Conservation (phyloP, 208 protist species). For the Acanthamoeba lenticulata region DNA sequence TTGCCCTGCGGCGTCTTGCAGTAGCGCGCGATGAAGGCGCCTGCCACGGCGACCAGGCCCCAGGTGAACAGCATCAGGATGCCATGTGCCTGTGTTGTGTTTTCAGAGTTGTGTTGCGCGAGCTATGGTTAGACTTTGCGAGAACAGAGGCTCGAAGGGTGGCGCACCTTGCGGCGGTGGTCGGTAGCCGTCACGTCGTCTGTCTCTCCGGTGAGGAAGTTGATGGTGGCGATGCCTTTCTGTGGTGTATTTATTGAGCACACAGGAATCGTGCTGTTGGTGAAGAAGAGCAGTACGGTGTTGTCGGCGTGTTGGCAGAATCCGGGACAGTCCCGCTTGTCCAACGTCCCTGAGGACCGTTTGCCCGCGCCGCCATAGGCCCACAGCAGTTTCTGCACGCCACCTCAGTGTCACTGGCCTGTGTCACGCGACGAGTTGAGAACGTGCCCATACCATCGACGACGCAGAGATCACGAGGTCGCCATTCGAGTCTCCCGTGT, state of each 20-base stretch:
- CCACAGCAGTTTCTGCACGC: neutral
- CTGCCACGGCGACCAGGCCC: slow-evolving; percentile 3
- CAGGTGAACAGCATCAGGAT: slow-evolving; percentile 48
- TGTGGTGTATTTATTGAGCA: neutral
- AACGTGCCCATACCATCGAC: neutral
- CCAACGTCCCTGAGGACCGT: neutral
- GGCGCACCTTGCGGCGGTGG: neutral
- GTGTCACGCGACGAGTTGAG: neutral
- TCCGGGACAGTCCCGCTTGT: neutral
- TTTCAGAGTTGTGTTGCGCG: neutral
- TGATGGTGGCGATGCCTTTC: neutral
- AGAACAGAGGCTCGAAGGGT: too few relatives aligned
- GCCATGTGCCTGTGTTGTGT: neutral
- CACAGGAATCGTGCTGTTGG: neutral
- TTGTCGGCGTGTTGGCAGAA: neutral
- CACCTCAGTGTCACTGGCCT: neutral
- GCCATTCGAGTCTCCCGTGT: neutral
- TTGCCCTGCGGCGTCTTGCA: slow-evolving; percentile 31
- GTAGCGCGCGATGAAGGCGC: slow-evolving; percentile 14
- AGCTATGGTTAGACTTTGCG: neutral
- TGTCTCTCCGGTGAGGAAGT: neutral
- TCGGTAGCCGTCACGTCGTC: neutral
- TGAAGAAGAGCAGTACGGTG: neutral
- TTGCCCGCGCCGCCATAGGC: neutral
- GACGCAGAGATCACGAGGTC: neutral